These are phyloP conservation scores for Rhodotorula sp. DNA, from an alignment of 1,284 basidiomycete genomes.

Conservation along the genomic window DNA sequence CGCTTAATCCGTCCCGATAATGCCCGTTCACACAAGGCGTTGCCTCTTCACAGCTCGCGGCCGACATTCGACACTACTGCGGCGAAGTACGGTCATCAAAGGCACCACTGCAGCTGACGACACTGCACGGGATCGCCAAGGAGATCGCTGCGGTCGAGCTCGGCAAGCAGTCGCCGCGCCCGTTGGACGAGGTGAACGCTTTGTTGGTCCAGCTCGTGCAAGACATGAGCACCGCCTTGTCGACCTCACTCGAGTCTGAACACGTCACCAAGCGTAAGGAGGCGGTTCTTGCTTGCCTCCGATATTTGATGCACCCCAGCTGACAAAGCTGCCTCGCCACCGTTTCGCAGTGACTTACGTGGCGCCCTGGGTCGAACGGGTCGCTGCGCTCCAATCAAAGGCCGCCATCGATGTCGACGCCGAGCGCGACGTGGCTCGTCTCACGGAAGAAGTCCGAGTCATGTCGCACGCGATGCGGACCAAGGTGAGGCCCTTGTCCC, in stretches of 20 bases:
- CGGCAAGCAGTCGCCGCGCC: constrained; percentile 61
- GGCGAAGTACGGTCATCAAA: constrained; percentile 72
- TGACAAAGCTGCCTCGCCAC: background rate
- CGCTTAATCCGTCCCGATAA: rapidly evolving
- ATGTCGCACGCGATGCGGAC: constrained; percentile 77
- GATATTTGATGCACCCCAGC: background rate
- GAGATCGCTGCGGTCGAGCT: constrained; percentile 70
- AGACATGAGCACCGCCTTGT: constrained; percentile 68
- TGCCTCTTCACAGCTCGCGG: constrained; percentile 64
- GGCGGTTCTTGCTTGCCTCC: background rate
- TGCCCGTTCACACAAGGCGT: background rate
- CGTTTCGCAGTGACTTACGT: constrained; percentile 64
- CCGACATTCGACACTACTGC: constrained; percentile 77
- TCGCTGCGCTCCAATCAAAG: constrained; percentile 79
- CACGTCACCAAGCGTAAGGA: constrained; percentile 72
- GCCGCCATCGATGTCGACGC: constrained; percentile 86
- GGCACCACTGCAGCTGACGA: constrained; percentile 68
- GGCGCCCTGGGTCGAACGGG: constrained; percentile 84
- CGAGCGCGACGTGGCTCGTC: constrained; percentile 77
- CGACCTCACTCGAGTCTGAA: constrained; percentile 69
- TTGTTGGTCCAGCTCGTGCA: constrained; percentile 67
- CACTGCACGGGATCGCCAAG: constrained; percentile 68
- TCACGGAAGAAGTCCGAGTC: constrained; percentile 85
- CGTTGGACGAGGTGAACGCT: constrained; percentile 67
- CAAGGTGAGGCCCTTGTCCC: constrained; percentile 39